Percentiles rank a stretch among this genome's conserved stretches.
Conservation (phyloP, 306 rosid genomes). For the Pueraria montana region DNA sequence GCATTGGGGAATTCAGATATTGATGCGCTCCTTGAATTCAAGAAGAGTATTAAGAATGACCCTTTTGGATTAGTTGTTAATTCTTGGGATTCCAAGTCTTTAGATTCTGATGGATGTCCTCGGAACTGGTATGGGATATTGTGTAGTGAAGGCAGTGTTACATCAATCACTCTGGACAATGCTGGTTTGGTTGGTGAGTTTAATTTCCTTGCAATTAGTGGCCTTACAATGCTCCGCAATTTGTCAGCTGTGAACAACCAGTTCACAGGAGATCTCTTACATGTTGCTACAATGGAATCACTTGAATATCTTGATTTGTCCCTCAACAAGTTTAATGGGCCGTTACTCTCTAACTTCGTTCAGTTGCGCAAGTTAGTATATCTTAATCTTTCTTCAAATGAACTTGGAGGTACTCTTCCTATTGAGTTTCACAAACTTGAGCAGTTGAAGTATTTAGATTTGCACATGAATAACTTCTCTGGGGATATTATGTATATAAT, state of each 20-base stretch:
- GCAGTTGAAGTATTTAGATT: constrained; percentile 62
- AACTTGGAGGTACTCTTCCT: constrained; percentile 65
- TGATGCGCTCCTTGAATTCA: constrained; percentile 73
- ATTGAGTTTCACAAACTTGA: constrained; percentile 64
- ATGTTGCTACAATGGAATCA: constrained; percentile 56
- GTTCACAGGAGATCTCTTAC: constrained; percentile 64
- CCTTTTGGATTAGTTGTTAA: constrained; percentile 64
- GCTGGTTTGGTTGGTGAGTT: constrained; percentile 75
- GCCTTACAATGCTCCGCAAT: constrained; percentile 70
- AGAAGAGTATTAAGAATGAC: constrained; percentile 69
- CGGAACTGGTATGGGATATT: constrained; percentile 71
- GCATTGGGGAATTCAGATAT: constrained; percentile 71
- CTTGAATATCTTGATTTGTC: constrained; percentile 77
- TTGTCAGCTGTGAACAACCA: constrained; percentile 73
- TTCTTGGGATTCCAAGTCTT: constrained; percentile 77
- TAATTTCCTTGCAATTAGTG: constrained; percentile 61
- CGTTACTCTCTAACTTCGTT: constrained; percentile 52
- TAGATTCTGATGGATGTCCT: constrained; percentile 83
- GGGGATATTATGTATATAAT: constrained; percentile 71
- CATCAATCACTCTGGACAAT: constrained; percentile 67
- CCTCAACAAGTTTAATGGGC: constrained; percentile 64
- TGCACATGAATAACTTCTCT: constrained; percentile 64
- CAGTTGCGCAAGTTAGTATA: constrained; percentile 54
- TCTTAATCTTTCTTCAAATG: constrained; percentile 79
- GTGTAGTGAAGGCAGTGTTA: constrained; percentile 67